A percentile compares a stretch with the other conserved stretches of the same genome.
phyloP scores from a whole-genome alignment of 768 basidiomycete species.

The Xerocomus spinulosus region DNA sequence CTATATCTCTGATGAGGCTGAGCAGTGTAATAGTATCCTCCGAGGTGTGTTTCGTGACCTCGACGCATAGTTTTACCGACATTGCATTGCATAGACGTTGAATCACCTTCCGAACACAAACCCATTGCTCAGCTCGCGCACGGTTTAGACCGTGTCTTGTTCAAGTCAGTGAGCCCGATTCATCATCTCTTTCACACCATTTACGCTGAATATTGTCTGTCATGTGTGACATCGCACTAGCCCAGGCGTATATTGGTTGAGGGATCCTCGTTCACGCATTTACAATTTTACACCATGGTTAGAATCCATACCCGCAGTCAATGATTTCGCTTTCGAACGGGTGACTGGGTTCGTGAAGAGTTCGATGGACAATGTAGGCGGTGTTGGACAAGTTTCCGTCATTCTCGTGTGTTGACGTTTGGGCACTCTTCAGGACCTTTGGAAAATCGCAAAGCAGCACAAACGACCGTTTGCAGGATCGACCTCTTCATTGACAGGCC shows the following conservation, averaged over 20 bases:
- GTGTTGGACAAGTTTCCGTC: not conserved
- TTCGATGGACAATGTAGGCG: constrained; percentile 64
- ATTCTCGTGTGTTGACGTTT: not conserved
- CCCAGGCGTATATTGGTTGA: constrained; percentile 84
- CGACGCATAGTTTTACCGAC: not conserved
- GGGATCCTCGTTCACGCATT: constrained; percentile 78
- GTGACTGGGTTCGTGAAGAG: constrained; percentile 71
- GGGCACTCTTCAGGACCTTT: constrained; percentile 50
- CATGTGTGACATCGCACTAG: constrained; percentile 35
- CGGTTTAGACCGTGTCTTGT: constrained; percentile 64
- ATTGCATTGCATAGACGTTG: constrained; percentile 35
- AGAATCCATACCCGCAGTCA: constrained; percentile 68
- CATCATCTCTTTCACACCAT: not conserved
- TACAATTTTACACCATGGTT: constrained; percentile 80
- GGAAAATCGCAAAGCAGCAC: constrained; percentile 53
- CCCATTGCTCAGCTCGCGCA: constrained; percentile 63
- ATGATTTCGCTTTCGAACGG: constrained; percentile 82
- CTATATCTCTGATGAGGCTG: constrained; percentile 10
- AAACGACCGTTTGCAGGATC: constrained; percentile 72
- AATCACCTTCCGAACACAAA: constrained; percentile 40
- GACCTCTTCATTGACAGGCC: constrained; percentile 83
- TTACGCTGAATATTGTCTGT: not conserved
- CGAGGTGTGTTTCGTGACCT: constrained; percentile 10
- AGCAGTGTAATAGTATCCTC: constrained; percentile 9
- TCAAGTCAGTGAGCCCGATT: constrained; percentile 50